Base-by-base conservation (phyloP, 108 stramenopile species). In the Chaetoceros tenuissimus region DNA sequence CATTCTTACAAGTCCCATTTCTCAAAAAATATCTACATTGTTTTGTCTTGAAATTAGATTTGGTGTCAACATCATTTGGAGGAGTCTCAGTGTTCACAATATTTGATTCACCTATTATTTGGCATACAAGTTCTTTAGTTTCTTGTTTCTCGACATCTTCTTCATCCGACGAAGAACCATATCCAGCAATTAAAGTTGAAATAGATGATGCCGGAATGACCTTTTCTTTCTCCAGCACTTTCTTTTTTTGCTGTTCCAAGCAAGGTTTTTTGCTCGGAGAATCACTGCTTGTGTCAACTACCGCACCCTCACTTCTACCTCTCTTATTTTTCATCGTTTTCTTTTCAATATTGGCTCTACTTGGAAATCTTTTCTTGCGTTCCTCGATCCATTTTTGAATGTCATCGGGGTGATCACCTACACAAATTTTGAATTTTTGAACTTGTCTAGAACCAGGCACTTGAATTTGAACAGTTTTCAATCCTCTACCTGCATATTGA, bases 381-480 rank as follows among this genome's bases (percentile, higher is more conserved):
- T 89, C 91, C 19, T 63, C 84, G 57, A 92, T 92, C 91, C 91
- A 92, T 46, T 72, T 55, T 60, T 78, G 51, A 7, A 92, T 70
- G 71, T 92, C 91, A 46, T 92, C 85, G 7, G 91, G 91, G 53
- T 84, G 81, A 69, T 92, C 79, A 0, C 91, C 91, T 7, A 92
- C 91, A 63, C 91, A 92, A 43, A 92, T 85, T 44, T 73, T 73
- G 62, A 87, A 92, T 66, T 71, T 67, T 60, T 84, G 87, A 0
- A 76, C 65, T 40, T 10, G 5, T 2, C 72, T 80, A 56, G 85
- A 82, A 22, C 87, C 87, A 18, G 87, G 91, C 27, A 82, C 68
- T 17, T 80, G 73, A 1, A 92, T 71, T 7, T 84, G 81, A 40
- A 92, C 72, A 13, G 77, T 81, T 63, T 92, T 92, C 57, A 92